These are phyloP conservation scores for Pythium coloratum DNA, from an alignment of 352 stramenopile genomes.

Conservation along the genomic window DNA sequence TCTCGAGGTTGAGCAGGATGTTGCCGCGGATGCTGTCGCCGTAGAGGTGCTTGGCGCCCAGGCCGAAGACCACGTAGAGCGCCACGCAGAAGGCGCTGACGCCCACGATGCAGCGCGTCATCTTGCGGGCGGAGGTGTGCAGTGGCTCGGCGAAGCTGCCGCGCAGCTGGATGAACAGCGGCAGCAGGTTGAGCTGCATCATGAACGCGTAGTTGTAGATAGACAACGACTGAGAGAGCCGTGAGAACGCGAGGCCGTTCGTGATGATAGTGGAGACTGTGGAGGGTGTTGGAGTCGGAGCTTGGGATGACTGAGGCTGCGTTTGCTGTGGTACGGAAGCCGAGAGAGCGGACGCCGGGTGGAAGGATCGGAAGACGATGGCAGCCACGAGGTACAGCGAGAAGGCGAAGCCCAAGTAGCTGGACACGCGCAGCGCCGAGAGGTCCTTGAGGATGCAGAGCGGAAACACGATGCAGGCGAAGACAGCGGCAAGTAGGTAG, in stretches of 20 bases:
- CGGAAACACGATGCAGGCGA: conserved; percentile 57
- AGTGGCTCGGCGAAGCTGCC: conserved; percentile 58
- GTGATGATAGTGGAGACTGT: conserved; percentile 33
- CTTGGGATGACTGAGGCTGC: neutral
- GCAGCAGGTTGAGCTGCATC: conserved; percentile 81
- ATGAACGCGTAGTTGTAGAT: conserved; percentile 89
- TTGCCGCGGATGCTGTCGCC: conserved; percentile 59
- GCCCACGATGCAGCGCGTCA: conserved; percentile 50
- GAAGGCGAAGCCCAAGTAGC: conserved; percentile 68
- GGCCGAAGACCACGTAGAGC: conserved; percentile 65
- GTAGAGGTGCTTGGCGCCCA: conserved; percentile 56
- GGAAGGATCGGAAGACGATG: conserved; percentile 55
- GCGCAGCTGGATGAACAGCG: conserved; percentile 70
- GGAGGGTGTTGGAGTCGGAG: neutral
- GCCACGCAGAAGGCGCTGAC: conserved; percentile 55
- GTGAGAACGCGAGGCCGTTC: conserved; percentile 35
- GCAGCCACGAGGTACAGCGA: conserved; percentile 62
- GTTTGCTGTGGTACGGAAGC: neutral
- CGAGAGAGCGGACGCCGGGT: conserved; percentile 13
- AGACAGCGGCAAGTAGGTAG: conserved; percentile 56
- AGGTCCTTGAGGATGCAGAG: conserved; percentile 74
- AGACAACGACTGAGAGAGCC: conserved; percentile 54
- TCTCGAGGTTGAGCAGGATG: conserved; percentile 78
- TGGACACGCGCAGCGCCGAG: conserved; percentile 64
- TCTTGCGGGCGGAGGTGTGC: conserved; percentile 43